Percentiles rank a stretch among this genome's conserved stretches.
These are phyloP conservation scores for Umbelopsis sp. DNA, from an alignment of 371 early-diverging fungal genomes.

Conservation along the genomic window DNA sequence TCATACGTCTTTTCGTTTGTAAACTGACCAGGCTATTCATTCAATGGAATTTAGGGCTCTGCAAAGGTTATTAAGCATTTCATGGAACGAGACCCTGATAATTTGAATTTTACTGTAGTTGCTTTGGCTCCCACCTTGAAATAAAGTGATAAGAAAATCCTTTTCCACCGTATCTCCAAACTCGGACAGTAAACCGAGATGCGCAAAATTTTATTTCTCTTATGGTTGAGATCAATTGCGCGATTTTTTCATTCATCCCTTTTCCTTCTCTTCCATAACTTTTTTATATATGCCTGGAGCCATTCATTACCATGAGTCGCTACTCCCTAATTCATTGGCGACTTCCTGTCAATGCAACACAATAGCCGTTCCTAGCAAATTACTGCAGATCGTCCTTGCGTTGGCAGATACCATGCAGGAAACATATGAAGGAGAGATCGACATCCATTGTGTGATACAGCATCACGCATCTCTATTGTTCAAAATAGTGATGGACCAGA, in stretches of 20 bases:
- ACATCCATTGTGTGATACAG: not conserved
- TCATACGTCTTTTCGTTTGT: not conserved
- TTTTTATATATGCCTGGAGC: slow-evolving; percentile 7
- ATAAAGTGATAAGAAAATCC: not conserved
- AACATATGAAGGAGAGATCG: not conserved
- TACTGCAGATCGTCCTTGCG: not conserved
- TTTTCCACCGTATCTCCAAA: not conserved
- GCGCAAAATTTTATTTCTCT: not conserved
- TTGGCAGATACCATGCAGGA: not conserved
- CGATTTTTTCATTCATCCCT: not conserved
- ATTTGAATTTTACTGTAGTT: slow-evolving; percentile 72
- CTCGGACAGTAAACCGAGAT: slow-evolving; percentile 15
- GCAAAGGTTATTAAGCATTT: slow-evolving; percentile 69
- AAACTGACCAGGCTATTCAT: not conserved
- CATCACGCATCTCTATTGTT: not conserved
- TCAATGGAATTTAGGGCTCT: slow-evolving; percentile 50
- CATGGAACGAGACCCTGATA: slow-evolving; percentile 74
- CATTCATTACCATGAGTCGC: not conserved
- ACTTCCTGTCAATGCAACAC: not conserved
- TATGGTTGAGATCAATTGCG: not conserved
- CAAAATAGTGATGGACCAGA: not conserved
- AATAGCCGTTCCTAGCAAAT: not conserved
- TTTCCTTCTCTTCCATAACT: not conserved
- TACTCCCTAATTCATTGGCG: not conserved
- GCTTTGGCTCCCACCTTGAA: slow-evolving; percentile 47